phyloP scores from a whole-genome alignment of 2,329 filamentous ascomycete genomes.

The Escovopsis weberi region DNA sequence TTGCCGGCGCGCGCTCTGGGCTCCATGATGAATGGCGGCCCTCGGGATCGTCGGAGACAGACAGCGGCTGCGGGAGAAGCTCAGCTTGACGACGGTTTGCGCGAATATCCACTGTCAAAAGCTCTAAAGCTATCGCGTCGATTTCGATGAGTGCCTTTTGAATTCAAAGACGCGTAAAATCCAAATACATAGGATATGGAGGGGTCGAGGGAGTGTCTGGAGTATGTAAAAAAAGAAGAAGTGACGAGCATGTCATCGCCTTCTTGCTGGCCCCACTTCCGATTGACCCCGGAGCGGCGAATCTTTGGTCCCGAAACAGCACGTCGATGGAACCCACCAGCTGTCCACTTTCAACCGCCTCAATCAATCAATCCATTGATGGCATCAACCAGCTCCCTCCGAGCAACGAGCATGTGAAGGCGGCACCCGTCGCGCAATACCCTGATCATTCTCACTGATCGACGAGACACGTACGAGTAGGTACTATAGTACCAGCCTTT shows the following conservation, averaged over 20 bases:
- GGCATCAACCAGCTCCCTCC: too few relatives aligned
- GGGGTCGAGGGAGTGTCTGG: not conserved
- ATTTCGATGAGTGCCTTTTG: too few relatives aligned
- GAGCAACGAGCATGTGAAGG: too few relatives aligned
- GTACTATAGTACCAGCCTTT: too few relatives aligned
- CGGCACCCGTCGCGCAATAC: too few relatives aligned
- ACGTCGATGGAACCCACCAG: conserved; percentile 7
- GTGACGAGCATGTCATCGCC: conserved; percentile 1
- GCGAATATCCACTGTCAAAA: not conserved
- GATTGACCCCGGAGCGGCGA: conserved; percentile 13
- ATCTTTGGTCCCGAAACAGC: conserved; percentile 19
- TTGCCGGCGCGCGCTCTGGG: conserved; percentile 63
- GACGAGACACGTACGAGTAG: too few relatives aligned
- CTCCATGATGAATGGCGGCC: conserved; percentile 41
- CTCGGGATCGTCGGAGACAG: too few relatives aligned
- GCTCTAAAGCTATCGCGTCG: not conserved
- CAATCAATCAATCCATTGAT: too few relatives aligned
- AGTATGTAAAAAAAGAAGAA: not conserved
- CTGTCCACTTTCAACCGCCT: conserved; percentile 2
- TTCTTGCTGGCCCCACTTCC: conserved; percentile 1
- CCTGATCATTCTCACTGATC: too few relatives aligned
- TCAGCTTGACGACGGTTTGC: not conserved
- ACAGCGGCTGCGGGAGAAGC: not conserved
- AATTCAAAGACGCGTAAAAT: too few relatives aligned
- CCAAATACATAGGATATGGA: too few relatives aligned